Base-by-base conservation (phyloP, 208 protist genomes). In the Acanthamoeba divionensis region DNA sequence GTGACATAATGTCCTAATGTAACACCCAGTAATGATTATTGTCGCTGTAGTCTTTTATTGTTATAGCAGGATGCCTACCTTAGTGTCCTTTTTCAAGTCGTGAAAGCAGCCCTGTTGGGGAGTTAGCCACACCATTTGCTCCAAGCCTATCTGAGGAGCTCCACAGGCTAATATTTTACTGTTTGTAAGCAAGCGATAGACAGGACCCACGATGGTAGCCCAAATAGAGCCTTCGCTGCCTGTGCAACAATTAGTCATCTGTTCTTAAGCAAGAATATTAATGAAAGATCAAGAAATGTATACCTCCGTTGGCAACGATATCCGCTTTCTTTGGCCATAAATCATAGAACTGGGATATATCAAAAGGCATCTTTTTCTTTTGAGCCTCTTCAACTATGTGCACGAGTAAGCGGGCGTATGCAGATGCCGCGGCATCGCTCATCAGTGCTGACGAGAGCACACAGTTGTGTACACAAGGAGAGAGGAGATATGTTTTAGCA, bases 121-220 rank as follows among this genome's bases (percentile, higher is more conserved):
- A 9, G 38, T 75, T 75, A 24, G 66, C 38, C 66, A 44, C 66
- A 13, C 10, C 44, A 9, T 36, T 67, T 13, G 1, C 0, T 45
- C 5, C 41, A 29, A 7, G 47, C 10, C 71, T 44, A n/a, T 9
- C 29, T 44, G 24, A 29, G 8, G 12, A 10, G n/a, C 24, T 26
- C 38, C n/a, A 18, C 71, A 82, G n/a, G 47, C 47, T n/a, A 82
- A 82, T 13, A 82, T 50, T 12, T 82, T 82, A 44, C 60, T 82
- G 71, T 82, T 50, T 7, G 52, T 4, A 36, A 82, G 71, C 15
- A 44, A 24, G 21, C 41, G 54, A 24, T 62, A 36, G 24, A 82
- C 71, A 12, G 71, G 71, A 24, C 48, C 71, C 47, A 82, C 47
- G 21, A 82, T 21, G 45, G 60, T 44, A 6, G 71, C 29, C 71